These are phyloP conservation scores for Alternaria atra DNA, from an alignment of 2,329 filamentous ascomycete genomes.

Conservation along the genomic window DNA sequence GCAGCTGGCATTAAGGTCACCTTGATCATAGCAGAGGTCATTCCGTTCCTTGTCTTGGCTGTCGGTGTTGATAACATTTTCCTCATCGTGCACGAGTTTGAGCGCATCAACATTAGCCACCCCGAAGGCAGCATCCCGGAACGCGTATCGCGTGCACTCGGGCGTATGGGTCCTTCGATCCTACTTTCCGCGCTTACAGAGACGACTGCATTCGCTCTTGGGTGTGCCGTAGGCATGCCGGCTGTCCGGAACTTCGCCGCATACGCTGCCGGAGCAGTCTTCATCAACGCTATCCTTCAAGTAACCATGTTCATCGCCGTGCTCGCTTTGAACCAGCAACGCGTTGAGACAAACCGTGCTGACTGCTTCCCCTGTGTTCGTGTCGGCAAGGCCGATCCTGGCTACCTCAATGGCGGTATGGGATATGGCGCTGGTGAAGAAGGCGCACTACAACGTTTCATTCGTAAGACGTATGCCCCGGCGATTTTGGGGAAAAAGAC, in stretches of 20 bases:
- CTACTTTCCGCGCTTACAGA: slow-evolving; percentile 94
- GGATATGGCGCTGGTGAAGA: slow-evolving; percentile 83
- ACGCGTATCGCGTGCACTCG: slow-evolving; percentile 85
- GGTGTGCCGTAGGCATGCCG: slow-evolving; percentile 95
- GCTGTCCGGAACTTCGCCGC: slow-evolving; percentile 97
- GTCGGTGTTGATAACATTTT: slow-evolving; percentile 99
- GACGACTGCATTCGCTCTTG: slow-evolving; percentile 90
- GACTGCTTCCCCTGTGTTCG: slow-evolving; percentile 93
- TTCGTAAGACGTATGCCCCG: slow-evolving; percentile 89
- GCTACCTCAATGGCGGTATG: slow-evolving; percentile 69
- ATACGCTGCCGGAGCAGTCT: slow-evolving; percentile 93
- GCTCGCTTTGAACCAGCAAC: slow-evolving; percentile 86
- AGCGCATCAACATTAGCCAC: slow-evolving; percentile 90
- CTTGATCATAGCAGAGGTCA: slow-evolving; percentile 97
- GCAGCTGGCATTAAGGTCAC: slow-evolving; percentile 92
- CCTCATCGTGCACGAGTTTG: slow-evolving; percentile 97
- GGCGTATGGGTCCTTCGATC: slow-evolving; percentile 96
- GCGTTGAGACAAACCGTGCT: slow-evolving; percentile 86
- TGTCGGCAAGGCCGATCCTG: slow-evolving; percentile 75
- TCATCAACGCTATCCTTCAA: slow-evolving; percentile 96
- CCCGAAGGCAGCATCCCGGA: slow-evolving; percentile 88
- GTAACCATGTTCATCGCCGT: slow-evolving; percentile 97
- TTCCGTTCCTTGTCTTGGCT: slow-evolving; percentile 94
- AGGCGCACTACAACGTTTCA: slow-evolving; percentile 82
- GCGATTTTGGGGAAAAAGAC: slow-evolving; percentile 79